Percentiles rank a stretch among this genome's conserved stretches.
These are phyloP conservation scores for Pichia sp. DNA, from an alignment of 1,139 yeast species.

Conservation along the genomic window DNA sequence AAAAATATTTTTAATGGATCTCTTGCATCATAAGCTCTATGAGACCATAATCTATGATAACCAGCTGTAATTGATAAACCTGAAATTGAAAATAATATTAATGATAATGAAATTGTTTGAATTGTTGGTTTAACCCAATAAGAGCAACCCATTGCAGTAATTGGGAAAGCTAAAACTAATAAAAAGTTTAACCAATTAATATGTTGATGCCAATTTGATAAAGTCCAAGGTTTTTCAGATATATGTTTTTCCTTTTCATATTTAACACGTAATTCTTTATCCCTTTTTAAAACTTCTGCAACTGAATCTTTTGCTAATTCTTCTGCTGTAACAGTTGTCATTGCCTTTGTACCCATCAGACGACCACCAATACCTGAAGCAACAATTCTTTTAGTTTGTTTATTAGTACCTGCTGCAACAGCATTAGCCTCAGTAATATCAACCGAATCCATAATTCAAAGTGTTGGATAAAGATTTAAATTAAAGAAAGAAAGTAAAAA, in stretches of 20 bases:
- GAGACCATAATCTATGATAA: constrained; percentile 84
- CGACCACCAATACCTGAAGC: constrained; percentile 74
- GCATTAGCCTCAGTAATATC: constrained; percentile 75
- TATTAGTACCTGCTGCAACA: constrained; percentile 83
- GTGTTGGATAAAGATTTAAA: background rate
- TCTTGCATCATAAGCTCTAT: constrained; percentile 76
- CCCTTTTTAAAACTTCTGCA: constrained; percentile 47
- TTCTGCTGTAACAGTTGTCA: constrained; percentile 62
- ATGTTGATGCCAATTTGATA: constrained; percentile 76
- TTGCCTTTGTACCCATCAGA: constrained; percentile 72
- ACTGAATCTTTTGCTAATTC: constrained; percentile 50
- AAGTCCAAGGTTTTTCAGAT: constrained; percentile 88
- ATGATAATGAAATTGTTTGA: constrained; percentile 56
- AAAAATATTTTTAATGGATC: constrained; percentile 64
- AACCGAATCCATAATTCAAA: constrained; percentile 10
- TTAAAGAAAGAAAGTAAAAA: background rate
- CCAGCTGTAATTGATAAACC: constrained; percentile 97
- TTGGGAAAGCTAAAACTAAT: constrained; percentile 70
- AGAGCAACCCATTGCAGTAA: constrained; percentile 52
- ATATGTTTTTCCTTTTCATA: constrained; percentile 57
- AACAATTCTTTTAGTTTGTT: constrained; percentile 61
- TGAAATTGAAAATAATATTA: constrained; percentile 58
- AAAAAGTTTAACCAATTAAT: constrained; percentile 88
- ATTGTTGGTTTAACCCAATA: constrained; percentile 46
- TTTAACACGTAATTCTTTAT: constrained; percentile 45